Percentiles rank a stretch among this genome's conserved stretches.
Conservation (phyloP, 306 rosid species). For the Fagus crenata region DNA sequence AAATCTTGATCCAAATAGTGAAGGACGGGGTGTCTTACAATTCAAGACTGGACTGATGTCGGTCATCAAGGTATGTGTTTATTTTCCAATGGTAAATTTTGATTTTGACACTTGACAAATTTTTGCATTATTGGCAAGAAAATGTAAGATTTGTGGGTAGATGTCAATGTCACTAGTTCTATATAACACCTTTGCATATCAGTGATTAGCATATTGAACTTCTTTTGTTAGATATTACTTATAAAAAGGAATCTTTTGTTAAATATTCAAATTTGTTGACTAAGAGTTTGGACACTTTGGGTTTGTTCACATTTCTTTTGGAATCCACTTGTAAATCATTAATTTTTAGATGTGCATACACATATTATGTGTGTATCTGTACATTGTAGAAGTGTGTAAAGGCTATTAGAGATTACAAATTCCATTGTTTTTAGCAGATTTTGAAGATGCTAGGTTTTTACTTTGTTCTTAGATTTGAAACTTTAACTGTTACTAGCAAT, state of each 20-base stretch:
- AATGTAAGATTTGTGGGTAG: neutral
- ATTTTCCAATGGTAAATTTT: slow-evolving; percentile 6
- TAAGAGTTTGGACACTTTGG: too few relatives aligned
- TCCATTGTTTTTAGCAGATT: neutral
- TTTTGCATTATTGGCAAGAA: slow-evolving; percentile 1
- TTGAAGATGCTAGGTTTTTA: neutral
- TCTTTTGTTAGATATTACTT: neutral
- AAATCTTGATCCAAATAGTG: slow-evolving; percentile 90
- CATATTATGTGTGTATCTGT: neutral
- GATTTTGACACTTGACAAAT: neutral
- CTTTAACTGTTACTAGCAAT: neutral
- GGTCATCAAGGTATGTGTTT: slow-evolving; percentile 74
- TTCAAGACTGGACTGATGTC: slow-evolving; percentile 98
- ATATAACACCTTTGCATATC: slow-evolving; percentile 4
- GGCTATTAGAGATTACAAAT: neutral
- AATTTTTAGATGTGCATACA: neutral
- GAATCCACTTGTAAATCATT: neutral
- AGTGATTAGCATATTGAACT: neutral
- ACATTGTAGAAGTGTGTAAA: neutral
- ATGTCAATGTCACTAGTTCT: slow-evolving; percentile 16
- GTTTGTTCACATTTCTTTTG: neutral
- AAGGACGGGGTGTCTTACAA: slow-evolving; percentile 96
- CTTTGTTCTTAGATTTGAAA: neutral
- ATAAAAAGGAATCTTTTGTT: too few relatives aligned
- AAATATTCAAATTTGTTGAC: too few relatives aligned